Evolutionary conservation across 2,329 filamentous ascomycete species (phyloP), one percentile per base, ranked within the genome.

Genomic region (Chalara sp.): DNA sequence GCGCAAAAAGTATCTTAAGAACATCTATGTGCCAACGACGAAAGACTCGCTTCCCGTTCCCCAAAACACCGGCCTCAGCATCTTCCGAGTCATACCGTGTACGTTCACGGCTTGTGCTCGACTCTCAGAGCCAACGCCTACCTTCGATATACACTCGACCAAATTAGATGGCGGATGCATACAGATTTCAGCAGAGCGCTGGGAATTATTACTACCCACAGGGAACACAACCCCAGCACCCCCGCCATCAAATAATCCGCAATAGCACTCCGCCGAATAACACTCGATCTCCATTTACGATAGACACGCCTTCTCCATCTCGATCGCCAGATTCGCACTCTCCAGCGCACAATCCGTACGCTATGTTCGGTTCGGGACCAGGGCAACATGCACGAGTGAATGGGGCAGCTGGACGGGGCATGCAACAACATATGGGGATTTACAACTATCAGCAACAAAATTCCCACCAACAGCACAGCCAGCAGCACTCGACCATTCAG

Each of bases 371-470:
- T 65, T 71, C 74, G 51, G 83, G 87, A 66, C 83, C 84, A 71
- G 81, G 82, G 67, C 86, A 89, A 67, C 84, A 84, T 72, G 80
- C 79, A 71, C 83, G 87, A 71, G 79, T 89, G 69, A 90, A 89
- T 71, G 81, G 81, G 56, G 78, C 79, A 31, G 76, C 74, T 56
- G 79, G 81, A 57, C 76, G 79, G 58, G 75, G 74, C 52, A 74
- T 79, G 70, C 80, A 78, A 57, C 75, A 28, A n/a, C 35, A 37
- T n/a, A 45, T 45, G 43, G 31, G 10, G 10, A 39, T 89, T 72
- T 76, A 84, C 63, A 88, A 80, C 65, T 88, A 80, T 61, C 81
- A 84, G 57, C 81, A 84, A 56, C 71, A 72, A 31, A 78, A 76
- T 58, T 74, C 62, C 50, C 62, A 68, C 53, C 58, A 70, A 78